phyloP scores from a whole-genome alignment of 2,329 filamentous ascomycete species.

The Paraconiothyrium brasiliense region DNA sequence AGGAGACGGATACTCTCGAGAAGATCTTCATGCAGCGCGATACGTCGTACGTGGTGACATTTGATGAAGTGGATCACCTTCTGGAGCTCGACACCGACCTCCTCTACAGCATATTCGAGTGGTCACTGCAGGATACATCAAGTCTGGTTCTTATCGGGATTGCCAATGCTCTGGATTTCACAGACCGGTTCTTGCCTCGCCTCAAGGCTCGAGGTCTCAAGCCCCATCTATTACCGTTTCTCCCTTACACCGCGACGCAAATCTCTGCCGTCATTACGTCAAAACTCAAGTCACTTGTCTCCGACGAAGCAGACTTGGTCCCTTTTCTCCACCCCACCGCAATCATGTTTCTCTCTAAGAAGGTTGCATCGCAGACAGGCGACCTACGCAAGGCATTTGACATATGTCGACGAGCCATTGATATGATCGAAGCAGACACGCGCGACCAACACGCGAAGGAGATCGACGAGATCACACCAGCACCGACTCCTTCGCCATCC shows the following conservation, averaged over 20 bases:
- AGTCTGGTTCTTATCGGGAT: slow-evolving; percentile 88
- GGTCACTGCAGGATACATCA: slow-evolving; percentile 85
- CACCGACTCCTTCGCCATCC: slow-evolving; percentile 68
- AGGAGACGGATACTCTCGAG: slow-evolving; percentile 74
- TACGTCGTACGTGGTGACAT: slow-evolving; percentile 78
- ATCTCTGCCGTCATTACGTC: slow-evolving; percentile 87
- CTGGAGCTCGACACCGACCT: slow-evolving; percentile 88
- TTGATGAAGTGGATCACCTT: slow-evolving; percentile 96
- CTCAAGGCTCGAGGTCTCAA: slow-evolving; percentile 93
- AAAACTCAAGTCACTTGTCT: slow-evolving; percentile 79
- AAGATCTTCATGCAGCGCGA: slow-evolving; percentile 72
- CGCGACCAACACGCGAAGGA: slow-evolving; percentile 75
- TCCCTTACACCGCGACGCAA: slow-evolving; percentile 88
- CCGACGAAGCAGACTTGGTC: slow-evolving; percentile 68
- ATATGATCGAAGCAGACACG: slow-evolving; percentile 87
- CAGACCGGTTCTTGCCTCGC: slow-evolving; percentile 91
- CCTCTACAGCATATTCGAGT: slow-evolving; percentile 94
- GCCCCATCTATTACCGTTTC: slow-evolving; percentile 87
- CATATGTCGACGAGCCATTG: slow-evolving; percentile 87
- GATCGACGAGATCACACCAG: slow-evolving; percentile 56
- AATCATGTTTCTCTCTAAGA: slow-evolving; percentile 92
- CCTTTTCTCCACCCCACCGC: slow-evolving; percentile 95
- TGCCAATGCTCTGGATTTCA: slow-evolving; percentile 94
- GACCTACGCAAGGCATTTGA: slow-evolving; percentile 96
- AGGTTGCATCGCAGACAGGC: slow-evolving; percentile 92